Conservation (phyloP, 176 grass and related monocot genomes). For the Alopecurus myosuroides region DNA sequence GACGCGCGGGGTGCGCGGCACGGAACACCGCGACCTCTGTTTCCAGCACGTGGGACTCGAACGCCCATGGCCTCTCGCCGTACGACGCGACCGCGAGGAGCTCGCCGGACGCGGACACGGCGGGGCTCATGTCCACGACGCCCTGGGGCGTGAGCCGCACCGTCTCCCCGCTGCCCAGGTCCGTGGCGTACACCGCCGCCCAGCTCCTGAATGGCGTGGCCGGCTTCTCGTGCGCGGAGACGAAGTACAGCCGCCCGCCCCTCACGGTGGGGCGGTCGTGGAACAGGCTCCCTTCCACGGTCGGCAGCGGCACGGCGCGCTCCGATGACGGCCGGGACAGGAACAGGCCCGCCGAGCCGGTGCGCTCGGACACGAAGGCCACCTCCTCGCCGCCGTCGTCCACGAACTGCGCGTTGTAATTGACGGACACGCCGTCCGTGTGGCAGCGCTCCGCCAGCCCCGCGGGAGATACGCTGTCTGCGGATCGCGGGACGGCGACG, state of each 20-base stretch:
- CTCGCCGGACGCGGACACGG: conserved; percentile 47
- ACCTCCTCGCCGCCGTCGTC: conserved; percentile 55
- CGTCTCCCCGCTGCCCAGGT: background rate
- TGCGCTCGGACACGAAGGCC: conserved; percentile 76
- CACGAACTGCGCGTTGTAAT: conserved; percentile 80
- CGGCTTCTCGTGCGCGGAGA: conserved; percentile 65
- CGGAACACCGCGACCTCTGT: conserved; percentile 78
- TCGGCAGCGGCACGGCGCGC: conserved; percentile 39
- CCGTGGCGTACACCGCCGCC: conserved; percentile 63
- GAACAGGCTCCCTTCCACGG: conserved; percentile 51
- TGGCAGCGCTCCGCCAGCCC: conserved; percentile 50
- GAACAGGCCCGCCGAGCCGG: conserved; percentile 54
- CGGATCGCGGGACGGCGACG: conserved; percentile 26
- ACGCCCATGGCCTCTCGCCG: conserved; percentile 57
- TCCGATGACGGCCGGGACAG: conserved; percentile 1
- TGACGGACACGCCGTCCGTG: conserved; percentile 77
- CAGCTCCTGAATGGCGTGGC: conserved; percentile 55
- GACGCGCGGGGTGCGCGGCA: conserved; percentile 30
- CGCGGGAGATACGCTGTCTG: background rate
- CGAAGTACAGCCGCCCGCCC: conserved; percentile 43
- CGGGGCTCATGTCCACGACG: conserved; percentile 81
- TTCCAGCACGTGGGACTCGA: conserved; percentile 69
- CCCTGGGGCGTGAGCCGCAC: conserved; percentile 36
- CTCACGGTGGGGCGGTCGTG: conserved; percentile 75
- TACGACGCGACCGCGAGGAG: conserved; percentile 80